Evolutionary conservation across 768 basidiomycete species (phyloP).

Genomic region (Collybia nuda): DNA sequence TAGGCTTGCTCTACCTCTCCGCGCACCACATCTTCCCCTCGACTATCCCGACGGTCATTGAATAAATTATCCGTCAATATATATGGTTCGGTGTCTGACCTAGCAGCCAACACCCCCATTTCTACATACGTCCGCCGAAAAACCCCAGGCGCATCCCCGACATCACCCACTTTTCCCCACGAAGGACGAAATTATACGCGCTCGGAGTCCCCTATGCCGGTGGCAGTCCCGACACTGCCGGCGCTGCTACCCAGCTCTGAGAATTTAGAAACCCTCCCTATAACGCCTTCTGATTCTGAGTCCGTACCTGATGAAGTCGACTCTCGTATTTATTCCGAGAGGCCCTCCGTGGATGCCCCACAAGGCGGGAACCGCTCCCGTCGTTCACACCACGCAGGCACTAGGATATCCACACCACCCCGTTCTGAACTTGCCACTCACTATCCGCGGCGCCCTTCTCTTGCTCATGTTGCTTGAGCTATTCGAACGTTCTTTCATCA

Average conservation of each 20-base stretch:
- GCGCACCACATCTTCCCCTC: conserved; percentile 38
- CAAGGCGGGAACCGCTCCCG: conserved; percentile 27
- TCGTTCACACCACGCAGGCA: conserved; percentile 37
- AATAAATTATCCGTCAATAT: conserved; percentile 47
- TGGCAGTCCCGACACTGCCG: conserved; percentile 68
- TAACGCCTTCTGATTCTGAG: conserved; percentile 38
- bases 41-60: conserved; percentile 39
- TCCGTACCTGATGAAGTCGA: conserved; percentile 15
- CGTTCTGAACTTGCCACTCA: conserved; percentile 27
- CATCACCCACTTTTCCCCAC: conserved; percentile 60
- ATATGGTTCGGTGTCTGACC: conserved; percentile 49
- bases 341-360: conserved; percentile 24
- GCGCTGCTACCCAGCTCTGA: conserved; percentile 46
- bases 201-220: conserved; percentile 41
- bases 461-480: conserved; percentile 24
- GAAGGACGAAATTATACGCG: conserved; percentile 39
- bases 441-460: conserved; percentile 28
- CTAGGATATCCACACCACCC: conserved; percentile 42
- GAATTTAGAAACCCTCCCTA: conserved; percentile 41
- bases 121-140: conserved; percentile 79
- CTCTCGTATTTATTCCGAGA: conserved; percentile 16
- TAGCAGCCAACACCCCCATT: conserved; percentile 70
- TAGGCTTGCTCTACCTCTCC: conserved; percentile 40
- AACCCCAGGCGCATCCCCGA: conserved; percentile 74
- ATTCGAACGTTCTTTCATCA: neutral